These are phyloP conservation scores for Plectranthus barbatus DNA, from an alignment of 257 asterid genomes.

Conservation along the genomic window DNA sequence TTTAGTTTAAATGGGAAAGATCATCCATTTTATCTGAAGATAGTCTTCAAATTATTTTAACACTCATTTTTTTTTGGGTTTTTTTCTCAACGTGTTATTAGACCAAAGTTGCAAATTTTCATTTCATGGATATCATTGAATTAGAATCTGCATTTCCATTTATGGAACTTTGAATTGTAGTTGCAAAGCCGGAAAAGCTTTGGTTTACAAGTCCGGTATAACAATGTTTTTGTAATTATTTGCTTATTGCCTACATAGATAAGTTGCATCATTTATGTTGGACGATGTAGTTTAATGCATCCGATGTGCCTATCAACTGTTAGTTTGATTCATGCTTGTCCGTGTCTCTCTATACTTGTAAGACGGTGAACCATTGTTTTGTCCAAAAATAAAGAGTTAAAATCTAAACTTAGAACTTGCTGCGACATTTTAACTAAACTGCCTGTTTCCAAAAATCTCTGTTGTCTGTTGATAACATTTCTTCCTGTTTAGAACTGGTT, in stretches of 20 bases:
- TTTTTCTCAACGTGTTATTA: not conserved
- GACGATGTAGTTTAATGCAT: no score
- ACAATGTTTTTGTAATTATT: not conserved
- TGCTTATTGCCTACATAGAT: no score
- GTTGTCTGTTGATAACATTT: not conserved
- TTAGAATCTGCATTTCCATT: not conserved
- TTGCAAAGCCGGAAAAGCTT: not conserved
- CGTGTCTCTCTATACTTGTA: not conserved
- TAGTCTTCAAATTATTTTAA: no score
- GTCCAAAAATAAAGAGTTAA: not conserved
- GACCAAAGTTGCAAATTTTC: not conserved
- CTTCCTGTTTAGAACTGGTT: not conserved
- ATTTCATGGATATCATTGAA: not conserved
- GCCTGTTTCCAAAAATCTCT: not conserved
- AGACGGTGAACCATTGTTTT: not conserved
- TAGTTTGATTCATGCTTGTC: not conserved
- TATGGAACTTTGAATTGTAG: not conserved
- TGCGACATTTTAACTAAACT: not conserved
- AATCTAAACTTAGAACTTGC: not conserved
- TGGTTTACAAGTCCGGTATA: no score
- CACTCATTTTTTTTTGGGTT: not conserved
- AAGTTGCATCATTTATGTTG: not conserved
- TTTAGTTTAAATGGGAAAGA: not conserved
- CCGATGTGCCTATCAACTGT: no score
- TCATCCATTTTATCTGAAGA: not conserved